phyloP scores from a whole-genome alignment of 148 eudicot genomes.

The Spergularia bocconei region DNA sequence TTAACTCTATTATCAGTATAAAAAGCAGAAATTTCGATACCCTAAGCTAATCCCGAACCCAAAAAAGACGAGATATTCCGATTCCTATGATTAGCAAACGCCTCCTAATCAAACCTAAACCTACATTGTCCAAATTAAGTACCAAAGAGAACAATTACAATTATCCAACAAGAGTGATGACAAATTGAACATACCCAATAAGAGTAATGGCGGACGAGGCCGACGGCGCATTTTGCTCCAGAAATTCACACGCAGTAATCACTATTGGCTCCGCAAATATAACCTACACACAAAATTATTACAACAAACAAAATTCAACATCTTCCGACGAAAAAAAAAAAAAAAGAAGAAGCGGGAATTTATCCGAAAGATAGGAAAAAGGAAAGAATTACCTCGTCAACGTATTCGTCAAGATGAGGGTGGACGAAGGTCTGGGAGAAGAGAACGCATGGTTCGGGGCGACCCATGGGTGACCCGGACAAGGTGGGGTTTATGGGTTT shows the following conservation, averaged over 20 bases:
- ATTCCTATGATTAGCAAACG: neutral
- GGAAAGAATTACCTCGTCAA: slow-evolving; percentile 66
- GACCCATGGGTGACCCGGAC: slow-evolving; percentile 55
- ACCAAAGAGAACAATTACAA: neutral
- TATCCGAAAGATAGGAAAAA: neutral
- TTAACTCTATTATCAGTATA: neutral
- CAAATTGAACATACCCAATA: slow-evolving; percentile 59
- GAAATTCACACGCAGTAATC: slow-evolving; percentile 88
- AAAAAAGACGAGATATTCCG: neutral
- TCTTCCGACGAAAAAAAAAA: too few species aligned
- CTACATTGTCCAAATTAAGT: slow-evolving; percentile 1
- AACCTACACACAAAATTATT: slow-evolving; percentile 40
- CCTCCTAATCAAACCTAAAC: neutral
- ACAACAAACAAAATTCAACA: neutral
- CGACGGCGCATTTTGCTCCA: slow-evolving; percentile 85
- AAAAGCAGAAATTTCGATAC: too few species aligned
- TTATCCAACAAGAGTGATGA: neutral
- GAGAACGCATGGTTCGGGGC: slow-evolving; percentile 87
- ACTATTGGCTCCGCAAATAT: slow-evolving; percentile 88
- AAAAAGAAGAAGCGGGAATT: neutral
- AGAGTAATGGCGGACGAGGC: slow-evolving; percentile 69
- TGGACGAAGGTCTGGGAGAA: slow-evolving; percentile 94
- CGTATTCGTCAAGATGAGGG: slow-evolving; percentile 84
- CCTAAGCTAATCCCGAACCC: too few species aligned
- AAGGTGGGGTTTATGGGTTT: slow-evolving; percentile 10